These are phyloP conservation scores for Kwoniella pini DNA, from an alignment of 768 basidiomycete species.

Conservation along the genomic window DNA sequence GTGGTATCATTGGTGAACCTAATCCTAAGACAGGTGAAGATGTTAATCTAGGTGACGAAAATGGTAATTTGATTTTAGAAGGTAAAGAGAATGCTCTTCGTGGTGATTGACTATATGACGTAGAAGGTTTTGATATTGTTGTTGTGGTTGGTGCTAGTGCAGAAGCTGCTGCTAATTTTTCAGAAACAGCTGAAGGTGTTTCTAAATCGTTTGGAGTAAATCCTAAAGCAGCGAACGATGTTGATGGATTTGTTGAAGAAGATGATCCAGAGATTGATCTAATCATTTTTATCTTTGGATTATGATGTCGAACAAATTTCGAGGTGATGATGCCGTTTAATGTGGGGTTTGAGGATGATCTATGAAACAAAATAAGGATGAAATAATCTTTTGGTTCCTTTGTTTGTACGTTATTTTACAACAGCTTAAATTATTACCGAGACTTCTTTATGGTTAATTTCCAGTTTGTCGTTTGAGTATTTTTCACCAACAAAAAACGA, in stretches of 20 bases:
- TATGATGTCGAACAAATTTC: not conserved
- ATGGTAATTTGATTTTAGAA: conserved; percentile 7
- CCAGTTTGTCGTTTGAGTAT: no score
- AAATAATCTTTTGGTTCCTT: not conserved
- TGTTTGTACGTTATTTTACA: not conserved
- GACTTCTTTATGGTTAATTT: no score
- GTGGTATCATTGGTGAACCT: conserved; percentile 12
- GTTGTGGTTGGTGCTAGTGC: not conserved
- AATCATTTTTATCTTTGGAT: not conserved
- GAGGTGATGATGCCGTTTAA: not conserved
- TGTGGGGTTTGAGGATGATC: not conserved
- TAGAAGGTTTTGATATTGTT: conserved; percentile 3
- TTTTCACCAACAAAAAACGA: no score
- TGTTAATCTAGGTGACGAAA: not conserved
- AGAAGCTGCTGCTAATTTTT: not conserved
- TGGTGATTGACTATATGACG: conserved; percentile 10
- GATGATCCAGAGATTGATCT: conserved; percentile 3
- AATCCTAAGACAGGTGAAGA: conserved; percentile 1
- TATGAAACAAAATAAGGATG: not conserved
- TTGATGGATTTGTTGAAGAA: not conserved
- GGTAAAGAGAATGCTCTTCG: conserved; percentile 10
- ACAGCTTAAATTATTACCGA: not conserved
- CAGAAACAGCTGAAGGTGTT: not conserved
- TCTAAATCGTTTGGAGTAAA: not conserved
- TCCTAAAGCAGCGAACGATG: conserved; percentile 3